A percentile compares a stretch with the other conserved stretches of the same genome.
Conservation (phyloP, 2,329 filamentous ascomycete genomes). For the Aschersonia sp. region DNA sequence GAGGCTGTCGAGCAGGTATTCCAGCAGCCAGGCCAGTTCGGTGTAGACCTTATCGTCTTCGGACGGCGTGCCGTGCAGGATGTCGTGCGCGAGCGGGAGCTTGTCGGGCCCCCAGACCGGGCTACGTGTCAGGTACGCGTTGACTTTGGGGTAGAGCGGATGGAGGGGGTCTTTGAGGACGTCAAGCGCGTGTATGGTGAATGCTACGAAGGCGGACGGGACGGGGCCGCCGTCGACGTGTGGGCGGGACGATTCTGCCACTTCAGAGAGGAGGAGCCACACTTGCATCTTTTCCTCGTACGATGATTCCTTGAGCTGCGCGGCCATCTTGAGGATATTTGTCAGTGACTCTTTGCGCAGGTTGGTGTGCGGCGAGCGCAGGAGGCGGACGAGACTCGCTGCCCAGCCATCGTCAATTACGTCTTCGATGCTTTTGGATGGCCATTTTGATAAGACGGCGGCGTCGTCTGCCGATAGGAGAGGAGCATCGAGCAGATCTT, state of each 20-base stretch:
- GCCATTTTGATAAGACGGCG: conserved; percentile 47
- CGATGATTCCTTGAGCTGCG: conserved; percentile 49
- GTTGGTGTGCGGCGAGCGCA: conserved; percentile 60
- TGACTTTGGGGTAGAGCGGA: conserved; percentile 73
- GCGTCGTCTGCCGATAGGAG: conserved; percentile 34
- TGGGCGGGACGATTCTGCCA: conserved; percentile 56
- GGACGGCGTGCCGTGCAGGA: conserved; percentile 50
- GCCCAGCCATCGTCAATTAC: conserved; percentile 67
- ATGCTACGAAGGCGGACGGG: conserved; percentile 61
- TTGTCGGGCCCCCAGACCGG: conserved; percentile 64
- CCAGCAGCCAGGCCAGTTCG: conserved; percentile 62
- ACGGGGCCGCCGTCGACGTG: conserved; percentile 42
- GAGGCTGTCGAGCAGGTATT: conserved; percentile 55
- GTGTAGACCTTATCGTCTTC: conserved; percentile 59
- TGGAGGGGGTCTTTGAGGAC: conserved; percentile 67
- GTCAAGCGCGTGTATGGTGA: conserved; percentile 54
- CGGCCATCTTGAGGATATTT: conserved; percentile 51
- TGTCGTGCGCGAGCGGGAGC: conserved; percentile 53
- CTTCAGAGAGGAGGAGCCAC: conserved; percentile 66
- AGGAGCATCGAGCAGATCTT: conserved; percentile 35
- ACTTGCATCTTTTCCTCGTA: conserved; percentile 66
- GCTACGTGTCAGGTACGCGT: conserved; percentile 64
- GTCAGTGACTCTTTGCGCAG: conserved; percentile 67
- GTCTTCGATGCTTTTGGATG: conserved; percentile 62
- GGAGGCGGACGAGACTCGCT: conserved; percentile 54